phyloP scores from a whole-genome alignment of 106 monocot species.

The Allium sativum region DNA sequence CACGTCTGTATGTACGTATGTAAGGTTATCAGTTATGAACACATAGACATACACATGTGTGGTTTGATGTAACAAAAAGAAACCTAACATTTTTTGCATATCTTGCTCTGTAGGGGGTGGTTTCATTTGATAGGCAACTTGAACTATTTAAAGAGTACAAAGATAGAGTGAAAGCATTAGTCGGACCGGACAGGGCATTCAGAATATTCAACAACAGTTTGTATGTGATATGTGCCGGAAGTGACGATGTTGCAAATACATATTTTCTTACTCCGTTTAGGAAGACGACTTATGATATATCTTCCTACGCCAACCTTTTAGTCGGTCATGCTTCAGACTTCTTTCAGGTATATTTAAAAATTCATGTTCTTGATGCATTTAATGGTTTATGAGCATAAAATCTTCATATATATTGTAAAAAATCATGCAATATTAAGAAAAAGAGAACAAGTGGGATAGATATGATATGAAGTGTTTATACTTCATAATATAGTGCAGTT shows the following conservation, averaged over 20 bases:
- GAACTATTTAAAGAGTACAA: slow-evolving; percentile 39
- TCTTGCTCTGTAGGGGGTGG: slow-evolving; percentile 15
- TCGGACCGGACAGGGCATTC: slow-evolving; percentile 22
- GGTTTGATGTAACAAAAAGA: background rate
- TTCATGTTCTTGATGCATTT: background rate
- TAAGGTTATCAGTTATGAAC: too few relatives aligned
- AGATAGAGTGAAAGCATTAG: slow-evolving; percentile 25
- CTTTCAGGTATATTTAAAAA: slow-evolving; percentile 19
- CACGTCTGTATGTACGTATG: too few relatives aligned
- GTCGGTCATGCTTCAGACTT: slow-evolving; percentile 20
- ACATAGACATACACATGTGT: too few relatives aligned
- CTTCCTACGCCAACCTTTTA: slow-evolving; percentile 37
- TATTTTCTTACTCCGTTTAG: slow-evolving; percentile 31
- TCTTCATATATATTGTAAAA: background rate
- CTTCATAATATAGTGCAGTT: background rate
- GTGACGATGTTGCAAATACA: slow-evolving; percentile 46
- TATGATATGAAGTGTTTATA: background rate
- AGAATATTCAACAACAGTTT: slow-evolving; percentile 29
- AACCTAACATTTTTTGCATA: background rate
- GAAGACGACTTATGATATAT: slow-evolving; percentile 23
- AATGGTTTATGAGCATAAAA: background rate
- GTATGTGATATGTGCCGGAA: slow-evolving; percentile 34
- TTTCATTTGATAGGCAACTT: slow-evolving; percentile 22
- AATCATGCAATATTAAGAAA: background rate
- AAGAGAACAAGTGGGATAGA: background rate